Evolutionary conservation across 352 stramenopile species (phyloP).

Genomic region (Phytophthora quininea): DNA sequence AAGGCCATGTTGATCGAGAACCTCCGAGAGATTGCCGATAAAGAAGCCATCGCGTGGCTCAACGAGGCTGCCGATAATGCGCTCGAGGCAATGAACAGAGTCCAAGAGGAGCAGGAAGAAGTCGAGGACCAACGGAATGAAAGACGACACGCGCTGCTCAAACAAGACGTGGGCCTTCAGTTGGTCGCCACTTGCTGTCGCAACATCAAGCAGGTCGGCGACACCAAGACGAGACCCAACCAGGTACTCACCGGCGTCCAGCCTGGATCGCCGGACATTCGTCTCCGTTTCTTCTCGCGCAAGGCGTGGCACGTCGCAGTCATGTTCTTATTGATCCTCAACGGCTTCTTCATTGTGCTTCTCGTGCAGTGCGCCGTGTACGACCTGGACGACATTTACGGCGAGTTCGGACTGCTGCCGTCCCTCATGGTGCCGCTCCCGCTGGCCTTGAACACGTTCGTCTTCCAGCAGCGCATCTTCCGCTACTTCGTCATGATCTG

Average conservation of each 20-base stretch:
- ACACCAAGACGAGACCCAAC: slow-evolving; percentile 7
- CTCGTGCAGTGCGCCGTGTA: slow-evolving; percentile 69
- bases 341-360: slow-evolving; percentile 63
- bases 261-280: slow-evolving; percentile 14
- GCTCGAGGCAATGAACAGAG: slow-evolving; percentile 26
- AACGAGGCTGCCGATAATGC: slow-evolving; percentile 25
- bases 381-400: slow-evolving; percentile 39
- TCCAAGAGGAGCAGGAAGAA: slow-evolving; percentile 30
- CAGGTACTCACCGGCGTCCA: slow-evolving; percentile 8
- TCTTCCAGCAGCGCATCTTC: slow-evolving; percentile 62
- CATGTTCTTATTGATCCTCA: slow-evolving; percentile 64
- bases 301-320: slow-evolving; percentile 72
- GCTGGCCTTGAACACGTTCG: slow-evolving; percentile 52
- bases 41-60: slow-evolving; percentile 21
- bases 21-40: slow-evolving; percentile 14
- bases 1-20: slow-evolving; percentile 7
- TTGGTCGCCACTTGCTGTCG: slow-evolving; percentile 20
- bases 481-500: slow-evolving; percentile 64
- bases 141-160: slow-evolving; percentile 6
- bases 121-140: slow-evolving; percentile 16
- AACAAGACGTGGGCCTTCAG: slow-evolving; percentile 23
- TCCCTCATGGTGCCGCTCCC: slow-evolving; percentile 42
- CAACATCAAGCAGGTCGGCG: slow-evolving; percentile 11
- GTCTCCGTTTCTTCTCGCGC: slow-evolving; percentile 52
- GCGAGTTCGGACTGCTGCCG: slow-evolving; percentile 24